Percentiles rank a stretch among this genome's conserved stretches.
Evolutionary conservation across 768 basidiomycete genomes (phyloP).

Genomic region (Mycena albidolilacea): DNA sequence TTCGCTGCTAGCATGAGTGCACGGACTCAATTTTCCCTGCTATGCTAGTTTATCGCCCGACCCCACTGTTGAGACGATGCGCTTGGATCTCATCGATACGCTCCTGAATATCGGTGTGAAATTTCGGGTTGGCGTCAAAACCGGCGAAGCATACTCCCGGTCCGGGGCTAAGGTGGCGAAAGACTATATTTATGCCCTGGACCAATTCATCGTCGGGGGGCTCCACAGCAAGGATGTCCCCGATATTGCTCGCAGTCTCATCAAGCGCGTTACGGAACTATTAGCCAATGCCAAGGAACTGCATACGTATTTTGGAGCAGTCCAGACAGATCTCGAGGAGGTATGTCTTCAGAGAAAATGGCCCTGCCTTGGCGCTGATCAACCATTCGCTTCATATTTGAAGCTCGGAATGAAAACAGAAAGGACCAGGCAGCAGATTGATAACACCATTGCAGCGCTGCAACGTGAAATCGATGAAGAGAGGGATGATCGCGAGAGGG

Average conservation of each 20-base stretch:
- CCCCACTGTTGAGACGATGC: conserved; percentile 8
- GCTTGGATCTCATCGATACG: conserved; percentile 17
- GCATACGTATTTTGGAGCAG: conserved; percentile 13
- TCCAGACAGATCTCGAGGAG: conserved; percentile 18
- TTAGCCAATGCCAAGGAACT: conserved; percentile 18
- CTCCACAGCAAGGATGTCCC: conserved; percentile 14
- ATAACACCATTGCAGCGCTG: conserved; percentile 7
- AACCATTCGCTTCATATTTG: neutral
- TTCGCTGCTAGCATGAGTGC: neutral
- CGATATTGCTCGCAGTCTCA: conserved; percentile 17
- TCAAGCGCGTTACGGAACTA: conserved; percentile 15
- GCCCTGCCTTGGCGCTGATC: neutral
- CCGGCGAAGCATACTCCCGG: conserved; percentile 13
- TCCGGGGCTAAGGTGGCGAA: conserved; percentile 25
- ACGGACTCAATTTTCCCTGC: conserved; percentile 7
- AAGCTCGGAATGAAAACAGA: conserved; percentile 19
- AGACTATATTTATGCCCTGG: conserved; percentile 8
- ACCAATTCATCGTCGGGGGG: conserved; percentile 3
- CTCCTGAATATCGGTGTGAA: conserved; percentile 13
- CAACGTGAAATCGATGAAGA: conserved; percentile 8
- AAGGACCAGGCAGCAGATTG: conserved; percentile 10
- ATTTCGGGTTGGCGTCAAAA: conserved; percentile 15
- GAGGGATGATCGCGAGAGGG: conserved; percentile 5
- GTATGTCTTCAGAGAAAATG: neutral
- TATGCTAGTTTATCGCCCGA: conserved; percentile 16